Base-by-base conservation (phyloP, 148 eudicot species). In the Vaccinium corymbosum region DNA sequence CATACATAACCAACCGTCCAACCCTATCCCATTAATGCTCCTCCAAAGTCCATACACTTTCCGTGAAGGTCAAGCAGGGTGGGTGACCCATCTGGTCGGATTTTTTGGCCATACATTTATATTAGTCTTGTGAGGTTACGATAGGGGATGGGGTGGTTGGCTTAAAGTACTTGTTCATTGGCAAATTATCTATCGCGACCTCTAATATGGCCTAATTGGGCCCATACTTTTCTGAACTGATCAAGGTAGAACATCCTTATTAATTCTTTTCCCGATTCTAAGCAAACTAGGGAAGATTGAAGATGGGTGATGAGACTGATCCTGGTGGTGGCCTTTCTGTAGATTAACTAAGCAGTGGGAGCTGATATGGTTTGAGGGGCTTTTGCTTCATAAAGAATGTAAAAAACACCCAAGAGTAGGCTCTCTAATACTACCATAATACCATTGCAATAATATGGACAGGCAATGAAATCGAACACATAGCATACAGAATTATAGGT, bases 331-430 rank as follows among this genome's bases (percentile, higher is more conserved):
- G 10, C 13, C 53, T 42, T 48, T 73, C 49, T 73, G 38, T 8
- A 12, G 1, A 79, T 52, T 51, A 51, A 77, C 42, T 25, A 77
- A 22, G 61, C 55, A 10, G 38, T 17, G 17, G 64, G 22, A 56
- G 56, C 49, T 79, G 48, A 29, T 79, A 35, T 53, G 66, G 66
- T 79, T 79, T 57, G 81, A 78, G 29, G 29, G 27, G 32, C 80
- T 22, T 12, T 53, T 13, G 80, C 80, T 50, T 22, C 38, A 77
- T 77, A 51, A 78, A 4, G 62, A 52, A 78, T 13, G 9, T 17
- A 49, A 19, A 17, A 17, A 79, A 17, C 66, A 79, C 66, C 25
- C 17, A 78, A 0, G n/a, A 55, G 27, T 53, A 78, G 81, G 35
- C 56, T 78, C 35, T 52, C 50, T 78, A 16, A 35, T 78, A 27